Evolutionary conservation across 75 land plant species (phyloP).

Genomic region (Gnetum montanum): DNA sequence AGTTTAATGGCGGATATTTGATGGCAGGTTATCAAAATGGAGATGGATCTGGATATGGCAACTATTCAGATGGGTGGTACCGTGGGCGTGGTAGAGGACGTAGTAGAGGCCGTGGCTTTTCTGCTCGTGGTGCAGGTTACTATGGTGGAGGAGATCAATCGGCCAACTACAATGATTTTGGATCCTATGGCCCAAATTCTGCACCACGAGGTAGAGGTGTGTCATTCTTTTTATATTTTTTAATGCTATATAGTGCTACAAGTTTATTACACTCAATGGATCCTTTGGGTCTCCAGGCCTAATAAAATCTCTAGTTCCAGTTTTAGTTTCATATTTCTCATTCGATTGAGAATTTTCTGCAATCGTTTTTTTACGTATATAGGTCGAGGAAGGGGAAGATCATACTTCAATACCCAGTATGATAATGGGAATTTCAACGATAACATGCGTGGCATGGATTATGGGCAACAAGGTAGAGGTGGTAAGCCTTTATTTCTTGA

Average conservation of each 20-base stretch:
- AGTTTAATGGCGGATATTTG: constrained; percentile 7
- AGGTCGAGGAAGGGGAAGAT: constrained; percentile 7
- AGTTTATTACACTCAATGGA: not conserved
- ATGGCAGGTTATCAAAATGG: constrained; percentile 20
- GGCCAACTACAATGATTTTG: constrained; percentile 7
- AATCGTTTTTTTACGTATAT: not conserved
- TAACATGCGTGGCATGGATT: constrained; percentile 1
- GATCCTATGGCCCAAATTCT: not conserved
- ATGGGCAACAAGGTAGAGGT: constrained; percentile 3
- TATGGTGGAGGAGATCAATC: constrained; percentile 10
- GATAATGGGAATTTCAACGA: constrained; percentile 6
- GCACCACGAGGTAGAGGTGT: constrained; percentile 2
- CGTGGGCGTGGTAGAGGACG: constrained; percentile 20
- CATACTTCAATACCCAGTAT: not conserved
- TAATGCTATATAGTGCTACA: not conserved
- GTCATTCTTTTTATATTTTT: not conserved
- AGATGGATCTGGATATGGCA: constrained; percentile 7
- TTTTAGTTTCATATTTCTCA: too few relatives aligned
- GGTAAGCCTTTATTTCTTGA: not conserved
- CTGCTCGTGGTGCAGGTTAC: constrained; percentile 21
- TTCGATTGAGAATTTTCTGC: not conserved
- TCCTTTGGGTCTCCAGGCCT: not conserved
- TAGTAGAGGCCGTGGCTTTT: constrained; percentile 23
- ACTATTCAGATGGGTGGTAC: constrained; percentile 7
- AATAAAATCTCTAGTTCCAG: too few relatives aligned